Conservation (phyloP, 169 alveolate species). For the Plasmodium vinckei region DNA sequence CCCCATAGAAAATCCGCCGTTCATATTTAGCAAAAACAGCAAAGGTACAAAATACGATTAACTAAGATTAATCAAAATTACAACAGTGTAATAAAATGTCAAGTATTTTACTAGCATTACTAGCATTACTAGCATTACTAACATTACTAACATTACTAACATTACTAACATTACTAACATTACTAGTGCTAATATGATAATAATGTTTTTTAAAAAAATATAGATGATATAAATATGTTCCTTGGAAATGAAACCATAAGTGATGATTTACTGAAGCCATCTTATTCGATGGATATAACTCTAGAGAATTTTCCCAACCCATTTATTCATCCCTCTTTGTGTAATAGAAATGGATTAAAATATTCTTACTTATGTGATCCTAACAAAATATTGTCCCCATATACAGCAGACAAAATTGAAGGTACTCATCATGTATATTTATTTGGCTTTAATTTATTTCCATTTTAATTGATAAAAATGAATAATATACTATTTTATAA, state of each 20-base stretch:
- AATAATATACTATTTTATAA: background rate
- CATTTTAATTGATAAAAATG: background rate
- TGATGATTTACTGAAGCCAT: conserved; percentile 13
- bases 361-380: conserved; percentile 87
- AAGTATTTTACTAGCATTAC: background rate
- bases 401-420: conserved; percentile 58
- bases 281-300: conserved; percentile 69
- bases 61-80: background rate
- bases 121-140: background rate
- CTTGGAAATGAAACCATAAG: conserved; percentile 41
- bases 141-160: too few species aligned
- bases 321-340: conserved; percentile 80
- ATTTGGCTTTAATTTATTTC: background rate
- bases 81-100: background rate
- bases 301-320: conserved; percentile 87
- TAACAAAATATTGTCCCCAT: conserved; percentile 72
- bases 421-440: background rate
- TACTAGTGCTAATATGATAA: too few species aligned
- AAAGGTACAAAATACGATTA: conserved; percentile 14
- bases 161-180: too few species aligned
- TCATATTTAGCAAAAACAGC: conserved; percentile 22
- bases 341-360: conserved; percentile 79
- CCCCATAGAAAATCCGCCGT: conserved; percentile 63
- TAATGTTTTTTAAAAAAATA: background rate
- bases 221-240: conserved; percentile 27